Percentiles rank a stretch among this genome's conserved stretches.
phyloP scores from a whole-genome alignment of 164 flowering plant species.

The Kingdonia uniflora region DNA sequence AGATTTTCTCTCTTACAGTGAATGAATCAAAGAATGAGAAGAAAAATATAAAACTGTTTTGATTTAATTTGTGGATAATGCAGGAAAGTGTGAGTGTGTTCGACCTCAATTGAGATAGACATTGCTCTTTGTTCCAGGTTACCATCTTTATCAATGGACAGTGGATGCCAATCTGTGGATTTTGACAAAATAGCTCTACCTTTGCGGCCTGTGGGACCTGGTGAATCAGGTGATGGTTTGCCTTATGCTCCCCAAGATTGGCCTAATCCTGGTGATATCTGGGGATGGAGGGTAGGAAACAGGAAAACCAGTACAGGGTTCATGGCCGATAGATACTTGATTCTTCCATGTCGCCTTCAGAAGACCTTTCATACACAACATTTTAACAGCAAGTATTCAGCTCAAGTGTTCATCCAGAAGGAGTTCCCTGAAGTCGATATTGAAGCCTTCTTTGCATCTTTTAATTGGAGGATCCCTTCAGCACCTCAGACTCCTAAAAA shows the following conservation, averaged over 20 bases:
- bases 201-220: slow-evolving; percentile 32
- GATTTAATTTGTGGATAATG: too few relatives aligned
- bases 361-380: not conserved
- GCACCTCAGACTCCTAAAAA: not conserved
- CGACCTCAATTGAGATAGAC: too few relatives aligned
- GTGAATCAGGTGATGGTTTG: slow-evolving; percentile 51
- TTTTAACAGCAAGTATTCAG: slow-evolving; percentile 54
- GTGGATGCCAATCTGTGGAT: too few relatives aligned
- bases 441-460: slow-evolving; percentile 55
- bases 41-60: too few relatives aligned
- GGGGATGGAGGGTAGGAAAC: slow-evolving; percentile 79
- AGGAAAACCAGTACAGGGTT: slow-evolving; percentile 37
- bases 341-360: slow-evolving; percentile 36
- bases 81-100: too few relatives aligned
- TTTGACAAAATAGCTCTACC: too few relatives aligned
- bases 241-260: slow-evolving; percentile 90
- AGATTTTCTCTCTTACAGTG: too few relatives aligned
- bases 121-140: too few relatives aligned
- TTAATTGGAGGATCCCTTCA: slow-evolving; percentile 65
- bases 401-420: slow-evolving; percentile 19
- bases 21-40: too few relatives aligned
- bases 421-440: slow-evolving; percentile 44
- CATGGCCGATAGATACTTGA: slow-evolving; percentile 54
- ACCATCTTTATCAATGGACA: too few relatives aligned
- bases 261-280: slow-evolving; percentile 71